Conservation (phyloP, 331 rosid species). For the Rosa hybrid region DNA sequence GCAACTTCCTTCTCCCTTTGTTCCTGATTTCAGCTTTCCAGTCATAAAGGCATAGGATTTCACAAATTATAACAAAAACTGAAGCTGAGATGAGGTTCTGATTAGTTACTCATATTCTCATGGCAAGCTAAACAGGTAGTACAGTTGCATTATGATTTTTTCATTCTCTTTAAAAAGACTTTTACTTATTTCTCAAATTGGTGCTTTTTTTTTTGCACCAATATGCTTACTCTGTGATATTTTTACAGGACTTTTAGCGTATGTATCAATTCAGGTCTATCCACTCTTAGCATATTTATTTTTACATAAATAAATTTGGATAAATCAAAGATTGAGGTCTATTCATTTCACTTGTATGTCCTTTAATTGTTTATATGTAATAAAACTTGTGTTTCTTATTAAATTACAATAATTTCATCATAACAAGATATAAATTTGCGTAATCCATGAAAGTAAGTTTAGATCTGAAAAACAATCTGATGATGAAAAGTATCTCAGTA, state of each 20-base stretch:
- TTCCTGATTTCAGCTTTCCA: constrained; percentile 29
- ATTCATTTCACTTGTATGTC: not conserved
- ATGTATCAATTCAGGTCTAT: not conserved
- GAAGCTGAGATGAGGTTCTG: constrained; percentile 1
- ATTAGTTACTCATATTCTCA: constrained; percentile 1
- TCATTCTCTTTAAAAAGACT: not conserved
- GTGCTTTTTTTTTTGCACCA: not conserved
- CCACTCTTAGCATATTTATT: not conserved
- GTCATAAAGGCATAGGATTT: constrained; percentile 6
- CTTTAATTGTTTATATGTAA: not conserved
- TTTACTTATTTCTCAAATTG: not conserved
- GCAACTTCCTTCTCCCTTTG: constrained; percentile 31
- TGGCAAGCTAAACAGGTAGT: constrained; percentile 20
- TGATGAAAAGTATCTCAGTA: not conserved
- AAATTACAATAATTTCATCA: not conserved
- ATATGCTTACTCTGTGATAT: not conserved
- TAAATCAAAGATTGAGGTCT: not conserved
- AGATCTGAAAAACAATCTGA: not conserved
- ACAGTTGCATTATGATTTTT: not conserved
- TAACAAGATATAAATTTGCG: not conserved
- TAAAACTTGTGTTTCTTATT: not conserved
- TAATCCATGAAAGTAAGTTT: not conserved
- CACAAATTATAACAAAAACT: not conserved
- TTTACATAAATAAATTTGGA: not conserved
- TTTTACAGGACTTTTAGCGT: not conserved